phyloP scores from a whole-genome alignment of 148 eudicot species.

The Arctostaphylos glauca region DNA sequence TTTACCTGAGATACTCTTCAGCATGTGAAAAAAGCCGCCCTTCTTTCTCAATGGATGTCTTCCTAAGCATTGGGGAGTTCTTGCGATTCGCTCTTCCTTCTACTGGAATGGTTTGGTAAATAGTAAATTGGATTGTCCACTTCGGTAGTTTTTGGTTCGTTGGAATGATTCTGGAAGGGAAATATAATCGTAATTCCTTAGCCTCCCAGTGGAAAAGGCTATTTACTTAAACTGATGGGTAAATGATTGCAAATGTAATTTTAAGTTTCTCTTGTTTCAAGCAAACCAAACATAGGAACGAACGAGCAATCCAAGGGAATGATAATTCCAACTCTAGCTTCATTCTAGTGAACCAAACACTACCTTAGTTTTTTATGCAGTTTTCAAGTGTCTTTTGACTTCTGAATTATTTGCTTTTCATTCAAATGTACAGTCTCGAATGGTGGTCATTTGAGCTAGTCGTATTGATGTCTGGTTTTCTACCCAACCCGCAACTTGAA shows the following conservation, averaged over 20 bases:
- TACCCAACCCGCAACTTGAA: conserved; percentile 46
- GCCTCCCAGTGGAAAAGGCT: background rate
- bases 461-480: conserved; percentile 30
- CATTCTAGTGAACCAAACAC: background rate
- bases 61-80: conserved; percentile 28
- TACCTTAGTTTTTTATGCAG: background rate
- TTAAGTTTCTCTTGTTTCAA: too few relatives aligned
- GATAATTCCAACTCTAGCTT: background rate
- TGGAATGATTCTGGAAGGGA: background rate
- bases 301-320: background rate
- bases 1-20: conserved; percentile 36
- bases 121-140: background rate
- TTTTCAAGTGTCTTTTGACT: background rate
- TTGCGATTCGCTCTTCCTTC: conserved; percentile 46
- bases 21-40: conserved; percentile 38
- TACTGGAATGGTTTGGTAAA: conserved; percentile 49
- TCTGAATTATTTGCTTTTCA: background rate
- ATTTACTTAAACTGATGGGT: background rate
- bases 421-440: conserved; percentile 33
- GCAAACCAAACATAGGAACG: too few relatives aligned
- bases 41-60: conserved; percentile 24
- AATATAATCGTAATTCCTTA: background rate
- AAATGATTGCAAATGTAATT: background rate
- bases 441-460: conserved; percentile 50
- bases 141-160: background rate